phyloP scores from a whole-genome alignment of 169 alveolate species.

The Plasmodium fragile region DNA sequence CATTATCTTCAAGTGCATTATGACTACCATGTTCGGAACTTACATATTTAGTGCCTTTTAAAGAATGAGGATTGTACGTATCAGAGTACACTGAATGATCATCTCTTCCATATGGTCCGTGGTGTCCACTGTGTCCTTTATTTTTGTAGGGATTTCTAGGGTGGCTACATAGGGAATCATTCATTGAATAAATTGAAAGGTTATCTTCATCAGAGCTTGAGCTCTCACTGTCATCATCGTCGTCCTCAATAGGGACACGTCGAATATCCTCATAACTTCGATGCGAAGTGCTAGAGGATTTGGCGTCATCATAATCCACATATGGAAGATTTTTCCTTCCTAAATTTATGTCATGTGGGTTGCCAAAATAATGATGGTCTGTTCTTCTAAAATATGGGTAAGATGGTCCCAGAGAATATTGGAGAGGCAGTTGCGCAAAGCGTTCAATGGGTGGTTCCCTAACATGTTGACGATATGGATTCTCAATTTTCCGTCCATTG shows the following conservation, averaged over 20 bases:
- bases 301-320: not conserved
- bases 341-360: not conserved
- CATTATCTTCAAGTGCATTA: not conserved
- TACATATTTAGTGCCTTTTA: not conserved
- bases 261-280: not conserved
- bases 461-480: not conserved
- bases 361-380: not conserved
- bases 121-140: not conserved
- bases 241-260: slow-evolving; percentile 4
- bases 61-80: not conserved
- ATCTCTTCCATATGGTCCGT: not conserved
- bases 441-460: not conserved
- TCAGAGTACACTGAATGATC: not conserved
- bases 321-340: not conserved
- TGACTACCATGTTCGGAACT: not conserved
- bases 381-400: not conserved
- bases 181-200: not conserved
- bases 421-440: not conserved
- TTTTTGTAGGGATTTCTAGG: not conserved
- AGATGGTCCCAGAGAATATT: not conserved
- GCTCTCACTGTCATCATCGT: slow-evolving; percentile 10
- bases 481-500: not conserved
- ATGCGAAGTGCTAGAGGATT: not conserved
- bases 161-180: not conserved
- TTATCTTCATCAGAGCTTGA: not conserved